phyloP scores from a whole-genome alignment of 2,329 filamentous ascomycete genomes.

The Didymellaceae sp. region DNA sequence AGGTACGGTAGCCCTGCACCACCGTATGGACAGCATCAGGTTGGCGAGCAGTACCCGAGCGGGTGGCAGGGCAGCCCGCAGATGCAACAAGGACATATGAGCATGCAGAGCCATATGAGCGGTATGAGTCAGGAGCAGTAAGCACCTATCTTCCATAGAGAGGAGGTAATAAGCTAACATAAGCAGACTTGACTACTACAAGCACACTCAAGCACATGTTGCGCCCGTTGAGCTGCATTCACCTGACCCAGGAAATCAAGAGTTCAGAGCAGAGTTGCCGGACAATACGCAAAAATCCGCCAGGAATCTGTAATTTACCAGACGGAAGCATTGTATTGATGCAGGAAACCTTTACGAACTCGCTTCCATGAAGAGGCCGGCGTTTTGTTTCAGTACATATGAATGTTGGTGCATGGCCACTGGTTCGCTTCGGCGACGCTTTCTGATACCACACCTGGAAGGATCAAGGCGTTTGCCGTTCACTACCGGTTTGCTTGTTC shows the following conservation, averaged over 20 bases:
- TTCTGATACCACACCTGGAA: conserved; percentile 12
- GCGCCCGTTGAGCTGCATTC: conserved; percentile 31
- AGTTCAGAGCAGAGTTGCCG: conserved; percentile 36
- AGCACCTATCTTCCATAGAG: conserved; percentile 7
- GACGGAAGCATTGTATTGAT: not conserved
- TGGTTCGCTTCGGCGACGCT: conserved; percentile 7
- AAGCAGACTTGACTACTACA: conserved; percentile 30
- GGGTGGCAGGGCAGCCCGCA: conserved; percentile 28
- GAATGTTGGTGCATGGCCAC: not conserved
- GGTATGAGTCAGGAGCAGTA: conserved; percentile 33
- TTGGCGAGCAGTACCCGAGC: conserved; percentile 29
- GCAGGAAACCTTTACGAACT: no score
- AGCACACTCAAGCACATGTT: conserved; percentile 21
- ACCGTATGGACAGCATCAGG: conserved; percentile 35
- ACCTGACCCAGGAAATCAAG: conserved; percentile 28
- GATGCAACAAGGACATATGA: conserved; percentile 26
- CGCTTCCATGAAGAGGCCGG: not conserved
- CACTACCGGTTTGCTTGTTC: no score
- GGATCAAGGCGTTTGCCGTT: not conserved
- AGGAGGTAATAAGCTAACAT: not conserved
- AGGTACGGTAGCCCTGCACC: conserved; percentile 23
- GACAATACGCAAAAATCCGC: conserved; percentile 20
- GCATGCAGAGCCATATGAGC: conserved; percentile 25
- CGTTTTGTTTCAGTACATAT: conserved; percentile 2
- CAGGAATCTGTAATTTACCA: not conserved